Base-by-base conservation (phyloP, 2,329 filamentous ascomycete genomes). In the Fonsecaea monophora region DNA sequence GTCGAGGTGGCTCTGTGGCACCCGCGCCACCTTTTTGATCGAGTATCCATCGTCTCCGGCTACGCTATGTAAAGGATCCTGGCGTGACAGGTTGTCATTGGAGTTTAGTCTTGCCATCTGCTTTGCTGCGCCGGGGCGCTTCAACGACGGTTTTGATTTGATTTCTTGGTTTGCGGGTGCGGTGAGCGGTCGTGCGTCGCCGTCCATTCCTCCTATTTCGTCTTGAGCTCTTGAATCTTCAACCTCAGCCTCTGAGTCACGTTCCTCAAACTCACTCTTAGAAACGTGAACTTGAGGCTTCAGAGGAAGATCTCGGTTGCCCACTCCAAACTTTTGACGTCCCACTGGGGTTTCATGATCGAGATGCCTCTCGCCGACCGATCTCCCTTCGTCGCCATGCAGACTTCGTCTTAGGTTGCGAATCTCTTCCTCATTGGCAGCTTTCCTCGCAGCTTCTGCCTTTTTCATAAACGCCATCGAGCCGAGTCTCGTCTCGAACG, bases 401-500 rank as follows among this genome's bases (percentile, higher is more conserved):
- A 97, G 82, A 56, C 94, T 90, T 64, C 87, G 87, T 57, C 89
- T 85, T 57, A 97, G 86, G 72, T 88, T 84, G 76, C 82, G 84
- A 12, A 92, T 81, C 64, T 92, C 86, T 64, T 91, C 90, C 73
- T 97, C 92, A 72, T 98, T 97, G 65, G 88, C 86, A 69, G 90
- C 87, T 77, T 90, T 93, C 74, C 88, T 88, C 42, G 88, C 84
- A 34, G 90, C 90, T 74, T 97, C 94, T 1, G 93, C 92, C 71
- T 90, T 92, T 74, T 90, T 88, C 95, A 99, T 98, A 77, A 99
- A 99, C 68, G 92, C 92, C 90, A 99, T 92, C 60, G 86, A 86
- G 78, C 92, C 88, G 6, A 99, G 81, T 73, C 87, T 90, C 13
- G 89, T 89, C 72, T 86, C 83, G 0, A 86, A 86, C 18, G 76